These are phyloP conservation scores for Lactifluus volemus DNA, from an alignment of 768 basidiomycete species.

Conservation along the genomic window DNA sequence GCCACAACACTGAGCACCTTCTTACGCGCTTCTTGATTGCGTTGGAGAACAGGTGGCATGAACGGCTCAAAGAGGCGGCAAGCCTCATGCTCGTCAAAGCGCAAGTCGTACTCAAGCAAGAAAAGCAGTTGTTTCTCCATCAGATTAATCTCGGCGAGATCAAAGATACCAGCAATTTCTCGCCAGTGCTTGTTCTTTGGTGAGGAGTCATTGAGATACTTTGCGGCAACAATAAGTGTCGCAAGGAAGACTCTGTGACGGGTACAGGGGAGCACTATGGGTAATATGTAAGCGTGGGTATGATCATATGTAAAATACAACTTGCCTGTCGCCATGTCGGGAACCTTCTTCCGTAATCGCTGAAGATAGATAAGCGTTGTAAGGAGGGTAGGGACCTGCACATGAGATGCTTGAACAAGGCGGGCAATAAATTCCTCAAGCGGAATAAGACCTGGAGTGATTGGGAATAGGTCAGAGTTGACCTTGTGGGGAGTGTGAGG, in stretches of 20 bases:
- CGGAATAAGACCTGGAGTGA: slow-evolving; percentile 42
- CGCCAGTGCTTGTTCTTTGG: slow-evolving; percentile 96
- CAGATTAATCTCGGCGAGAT: slow-evolving; percentile 75
- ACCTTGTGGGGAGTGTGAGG: slow-evolving; percentile 54
- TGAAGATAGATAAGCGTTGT: slow-evolving; percentile 90
- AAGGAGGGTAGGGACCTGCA: slow-evolving; percentile 85
- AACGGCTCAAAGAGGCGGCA: slow-evolving; percentile 59
- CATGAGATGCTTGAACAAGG: slow-evolving; percentile 73
- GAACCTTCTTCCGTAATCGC: slow-evolving; percentile 71
- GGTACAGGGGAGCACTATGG: slow-evolving; percentile 70
- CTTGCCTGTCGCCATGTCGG: slow-evolving; percentile 75
- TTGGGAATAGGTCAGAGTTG: slow-evolving; percentile 26
- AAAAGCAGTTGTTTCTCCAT: slow-evolving; percentile 97
- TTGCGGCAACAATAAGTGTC: slow-evolving; percentile 89
- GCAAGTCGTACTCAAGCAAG: slow-evolving; percentile 87
- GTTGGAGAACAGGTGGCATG: slow-evolving; percentile 30
- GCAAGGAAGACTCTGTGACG: slow-evolving; percentile 95
- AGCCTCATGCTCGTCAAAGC: slow-evolving; percentile 79
- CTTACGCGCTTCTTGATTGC: slow-evolving; percentile 35
- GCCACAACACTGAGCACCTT: slow-evolving; percentile 47
- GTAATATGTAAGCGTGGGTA: slow-evolving; percentile 18
- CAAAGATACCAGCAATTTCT: slow-evolving; percentile 65
- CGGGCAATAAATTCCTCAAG: slow-evolving; percentile 80
- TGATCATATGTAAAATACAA: slow-evolving; percentile 20
- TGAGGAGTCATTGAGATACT: slow-evolving; percentile 95